These are phyloP conservation scores for Sutorius australiensis DNA, from an alignment of 768 basidiomycete genomes.

Conservation along the genomic window DNA sequence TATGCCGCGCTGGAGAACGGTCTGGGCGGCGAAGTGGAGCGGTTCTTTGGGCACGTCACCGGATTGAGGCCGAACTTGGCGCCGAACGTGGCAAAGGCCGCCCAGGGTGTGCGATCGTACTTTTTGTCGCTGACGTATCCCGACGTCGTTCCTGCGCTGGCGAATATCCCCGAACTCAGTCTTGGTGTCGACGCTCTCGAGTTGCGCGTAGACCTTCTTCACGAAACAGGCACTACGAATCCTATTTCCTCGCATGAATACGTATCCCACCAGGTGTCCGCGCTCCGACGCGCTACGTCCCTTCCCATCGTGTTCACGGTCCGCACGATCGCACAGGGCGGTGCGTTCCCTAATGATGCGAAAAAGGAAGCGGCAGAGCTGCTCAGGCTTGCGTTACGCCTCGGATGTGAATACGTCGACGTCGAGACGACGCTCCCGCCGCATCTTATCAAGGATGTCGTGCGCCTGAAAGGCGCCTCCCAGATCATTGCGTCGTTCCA, in stretches of 20 bases:
- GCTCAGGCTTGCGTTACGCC: conserved; percentile 69
- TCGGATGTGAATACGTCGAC: conserved; percentile 91
- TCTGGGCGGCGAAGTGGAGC: conserved; percentile 52
- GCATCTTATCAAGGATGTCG: conserved; percentile 55
- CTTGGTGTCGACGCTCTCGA: conserved; percentile 91
- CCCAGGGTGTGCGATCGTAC: conserved; percentile 64
- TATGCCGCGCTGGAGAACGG: conserved; percentile 43
- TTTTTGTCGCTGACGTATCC: conserved; percentile 94
- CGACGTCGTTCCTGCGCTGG: conserved; percentile 68
- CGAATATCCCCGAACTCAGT: conserved; percentile 66
- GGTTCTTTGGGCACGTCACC: conserved; percentile 89
- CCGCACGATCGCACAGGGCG: conserved; percentile 84
- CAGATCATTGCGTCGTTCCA: conserved; percentile 93
- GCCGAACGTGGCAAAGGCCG: conserved; percentile 39
- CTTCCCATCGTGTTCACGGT: conserved; percentile 94
- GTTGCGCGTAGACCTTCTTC: conserved; percentile 88
- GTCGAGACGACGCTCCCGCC: conserved; percentile 79
- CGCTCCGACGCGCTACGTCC: conserved; percentile 67
- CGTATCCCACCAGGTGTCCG: conserved; percentile 76
- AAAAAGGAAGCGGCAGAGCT: conserved; percentile 70
- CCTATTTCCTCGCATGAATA: conserved; percentile 66
- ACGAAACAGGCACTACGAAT: conserved; percentile 43
- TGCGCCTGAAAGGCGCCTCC: conserved; percentile 61
- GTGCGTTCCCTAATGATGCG: conserved; percentile 80
- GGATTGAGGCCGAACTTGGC: conserved; percentile 66